A percentile compares a stretch with the other conserved stretches of the same genome.
These are phyloP conservation scores for Stromatinia cepivora DNA, from an alignment of 2,329 filamentous ascomycete species.

Conservation along the genomic window DNA sequence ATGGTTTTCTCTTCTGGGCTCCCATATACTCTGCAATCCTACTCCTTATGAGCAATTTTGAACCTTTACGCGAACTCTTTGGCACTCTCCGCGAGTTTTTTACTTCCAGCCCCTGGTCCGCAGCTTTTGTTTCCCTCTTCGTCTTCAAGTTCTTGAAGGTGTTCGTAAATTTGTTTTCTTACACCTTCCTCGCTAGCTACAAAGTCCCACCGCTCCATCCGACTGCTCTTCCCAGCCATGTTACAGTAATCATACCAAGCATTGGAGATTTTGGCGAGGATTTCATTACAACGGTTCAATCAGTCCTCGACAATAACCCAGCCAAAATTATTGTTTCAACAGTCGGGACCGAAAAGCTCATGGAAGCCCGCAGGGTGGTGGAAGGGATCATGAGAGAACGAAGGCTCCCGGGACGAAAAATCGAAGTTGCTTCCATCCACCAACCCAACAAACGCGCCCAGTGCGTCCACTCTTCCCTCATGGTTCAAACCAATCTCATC, in stretches of 20 bases:
- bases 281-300: slow-evolving; percentile 24
- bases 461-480: slow-evolving; percentile 25
- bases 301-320: slow-evolving; percentile 26
- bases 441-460: slow-evolving; percentile 29
- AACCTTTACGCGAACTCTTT: not conserved
- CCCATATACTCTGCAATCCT: not conserved
- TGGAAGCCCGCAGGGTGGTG: not conserved
- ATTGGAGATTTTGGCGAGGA: slow-evolving; percentile 28
- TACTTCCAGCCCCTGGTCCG: not conserved
- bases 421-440: slow-evolving; percentile 17
- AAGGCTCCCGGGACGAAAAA: not conserved
- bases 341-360: slow-evolving; percentile 23
- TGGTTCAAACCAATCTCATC: slow-evolving; percentile 27
- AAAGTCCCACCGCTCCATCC: slow-evolving; percentile 12
- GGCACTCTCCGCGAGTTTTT: not conserved
- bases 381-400: not conserved
- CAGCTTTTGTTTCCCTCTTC: slow-evolving; percentile 25
- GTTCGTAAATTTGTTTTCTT: slow-evolving; percentile 30
- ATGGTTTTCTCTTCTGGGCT: not conserved
- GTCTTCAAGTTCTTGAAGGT: slow-evolving; percentile 33
- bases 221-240: slow-evolving; percentile 25
- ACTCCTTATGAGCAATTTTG: not conserved
- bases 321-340: slow-evolving; percentile 29
- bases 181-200: slow-evolving; percentile 18
- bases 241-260: slow-evolving; percentile 34